Conservation (phyloP, 2,329 filamentous ascomycete species). For the Penicillium italicum region DNA sequence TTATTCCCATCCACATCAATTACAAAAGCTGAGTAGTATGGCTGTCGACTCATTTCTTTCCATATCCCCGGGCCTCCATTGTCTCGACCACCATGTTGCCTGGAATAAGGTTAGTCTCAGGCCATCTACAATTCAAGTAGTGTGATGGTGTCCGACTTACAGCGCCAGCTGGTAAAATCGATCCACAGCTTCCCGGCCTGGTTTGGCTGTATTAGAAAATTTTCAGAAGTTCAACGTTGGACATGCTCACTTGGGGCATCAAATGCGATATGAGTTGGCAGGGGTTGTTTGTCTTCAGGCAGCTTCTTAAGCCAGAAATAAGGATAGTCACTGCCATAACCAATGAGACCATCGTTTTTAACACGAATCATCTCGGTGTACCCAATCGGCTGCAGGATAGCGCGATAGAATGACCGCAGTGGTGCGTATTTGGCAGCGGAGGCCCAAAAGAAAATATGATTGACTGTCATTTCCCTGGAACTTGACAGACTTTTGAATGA, state of each 20-base stretch:
- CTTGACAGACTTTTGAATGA: not conserved
- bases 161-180: constrained; percentile 2
- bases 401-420: constrained; percentile 1
- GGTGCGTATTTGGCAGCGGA: not conserved
- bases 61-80: constrained; percentile 3
- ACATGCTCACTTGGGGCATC: not conserved
- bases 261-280: constrained; percentile 1
- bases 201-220: not conserved
- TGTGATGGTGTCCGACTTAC: not conserved
- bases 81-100: not conserved
- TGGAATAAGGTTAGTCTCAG: not conserved
- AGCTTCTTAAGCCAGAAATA: constrained; percentile 1
- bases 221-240: not conserved
- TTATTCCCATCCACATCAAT: constrained; percentile 1
- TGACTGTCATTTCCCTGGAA: not conserved
- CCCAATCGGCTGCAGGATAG: not conserved
- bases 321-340: constrained; percentile 4
- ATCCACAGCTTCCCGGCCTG: constrained; percentile 2
- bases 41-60: constrained; percentile 5
- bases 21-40: constrained; percentile 2
- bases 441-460: constrained; percentile 4
- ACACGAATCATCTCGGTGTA: constrained; percentile 1
- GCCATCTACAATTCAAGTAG: not conserved
- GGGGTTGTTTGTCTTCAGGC: not conserved
- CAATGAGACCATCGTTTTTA: not conserved